phyloP scores from a whole-genome alignment of 257 asterid species.

The Pogostemon cablin region DNA sequence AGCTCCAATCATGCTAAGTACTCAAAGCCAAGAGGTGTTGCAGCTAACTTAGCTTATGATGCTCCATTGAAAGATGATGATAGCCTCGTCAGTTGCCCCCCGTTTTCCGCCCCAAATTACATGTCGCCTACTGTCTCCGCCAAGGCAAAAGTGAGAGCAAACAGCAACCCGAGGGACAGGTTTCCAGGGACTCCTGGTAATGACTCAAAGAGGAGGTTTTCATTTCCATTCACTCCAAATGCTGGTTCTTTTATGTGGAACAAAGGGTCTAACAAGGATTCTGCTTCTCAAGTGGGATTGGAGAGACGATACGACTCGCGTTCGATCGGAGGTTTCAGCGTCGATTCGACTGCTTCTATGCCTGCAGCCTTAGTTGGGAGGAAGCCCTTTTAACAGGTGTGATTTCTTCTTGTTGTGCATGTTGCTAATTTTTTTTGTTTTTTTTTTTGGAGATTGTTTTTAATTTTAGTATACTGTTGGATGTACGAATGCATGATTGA shows the following conservation, averaged over 20 bases:
- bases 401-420: slow-evolving; percentile 43
- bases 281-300: slow-evolving; percentile 48
- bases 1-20: slow-evolving; percentile 39
- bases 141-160: slow-evolving; percentile 70
- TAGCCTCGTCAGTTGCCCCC: slow-evolving; percentile 92
- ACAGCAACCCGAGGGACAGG: slow-evolving; percentile 83
- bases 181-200: slow-evolving; percentile 63
- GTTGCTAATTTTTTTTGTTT: slow-evolving; percentile 26
- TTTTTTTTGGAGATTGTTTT: slow-evolving; percentile 30
- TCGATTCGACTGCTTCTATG: slow-evolving; percentile 77
- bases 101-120: slow-evolving; percentile 79
- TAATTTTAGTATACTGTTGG: slow-evolving; percentile 14
- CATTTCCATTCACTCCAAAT: slow-evolving; percentile 81
- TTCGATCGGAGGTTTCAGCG: slow-evolving; percentile 56
- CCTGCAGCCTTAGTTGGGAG: slow-evolving; percentile 66
- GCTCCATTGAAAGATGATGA: slow-evolving; percentile 72
- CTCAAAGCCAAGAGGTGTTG: slow-evolving; percentile 52
- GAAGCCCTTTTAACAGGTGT: slow-evolving; percentile 92
- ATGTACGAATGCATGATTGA: slow-evolving; percentile 42
- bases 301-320: slow-evolving; percentile 56
- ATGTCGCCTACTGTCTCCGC: slow-evolving; percentile 92
- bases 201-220: slow-evolving; percentile 74
- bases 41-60: slow-evolving; percentile 30
- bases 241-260: slow-evolving; percentile 70
- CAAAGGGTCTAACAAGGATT: slow-evolving; percentile 63